Percentiles rank a stretch among this genome's conserved stretches.
phyloP scores from a whole-genome alignment of 305 asterid genomes.

The Solanum hybrid region DNA sequence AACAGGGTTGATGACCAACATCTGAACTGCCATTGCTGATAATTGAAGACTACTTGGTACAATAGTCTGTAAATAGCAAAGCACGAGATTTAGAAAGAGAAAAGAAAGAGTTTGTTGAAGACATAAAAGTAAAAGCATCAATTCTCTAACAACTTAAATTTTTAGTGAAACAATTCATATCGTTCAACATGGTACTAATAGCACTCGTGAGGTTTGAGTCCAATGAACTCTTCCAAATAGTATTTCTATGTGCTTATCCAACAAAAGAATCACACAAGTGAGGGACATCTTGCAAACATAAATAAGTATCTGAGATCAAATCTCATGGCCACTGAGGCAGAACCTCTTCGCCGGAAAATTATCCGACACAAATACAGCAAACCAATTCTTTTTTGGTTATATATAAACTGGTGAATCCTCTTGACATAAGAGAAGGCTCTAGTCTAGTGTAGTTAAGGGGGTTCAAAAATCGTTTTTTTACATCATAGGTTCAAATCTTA shows the following conservation, averaged over 20 bases:
- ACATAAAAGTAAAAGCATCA: background rate
- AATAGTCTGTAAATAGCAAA: slow-evolving; percentile 41
- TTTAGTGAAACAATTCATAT: background rate
- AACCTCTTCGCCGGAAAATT: background rate
- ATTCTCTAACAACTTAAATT: background rate
- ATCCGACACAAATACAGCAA: background rate
- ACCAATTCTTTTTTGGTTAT: background rate
- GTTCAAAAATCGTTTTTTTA: background rate
- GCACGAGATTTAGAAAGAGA: slow-evolving; percentile 2
- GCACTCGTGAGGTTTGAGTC: background rate
- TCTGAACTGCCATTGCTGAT: slow-evolving; percentile 77
- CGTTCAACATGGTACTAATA: background rate
- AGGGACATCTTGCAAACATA: background rate
- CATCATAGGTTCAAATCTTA: background rate
- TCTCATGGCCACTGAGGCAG: background rate
- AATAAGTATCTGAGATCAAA: background rate
- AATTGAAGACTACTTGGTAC: slow-evolving; percentile 74
- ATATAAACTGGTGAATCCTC: background rate
- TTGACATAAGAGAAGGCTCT: background rate
- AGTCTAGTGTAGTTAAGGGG: background rate
- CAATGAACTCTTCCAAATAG: background rate
- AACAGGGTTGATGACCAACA: slow-evolving; percentile 65
- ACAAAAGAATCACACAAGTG: background rate
- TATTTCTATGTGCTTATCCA: background rate
- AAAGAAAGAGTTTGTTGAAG: background rate